These are phyloP conservation scores for Cladophialophora exuberans DNA, from an alignment of 2,329 filamentous ascomycete genomes.

Conservation along the genomic window DNA sequence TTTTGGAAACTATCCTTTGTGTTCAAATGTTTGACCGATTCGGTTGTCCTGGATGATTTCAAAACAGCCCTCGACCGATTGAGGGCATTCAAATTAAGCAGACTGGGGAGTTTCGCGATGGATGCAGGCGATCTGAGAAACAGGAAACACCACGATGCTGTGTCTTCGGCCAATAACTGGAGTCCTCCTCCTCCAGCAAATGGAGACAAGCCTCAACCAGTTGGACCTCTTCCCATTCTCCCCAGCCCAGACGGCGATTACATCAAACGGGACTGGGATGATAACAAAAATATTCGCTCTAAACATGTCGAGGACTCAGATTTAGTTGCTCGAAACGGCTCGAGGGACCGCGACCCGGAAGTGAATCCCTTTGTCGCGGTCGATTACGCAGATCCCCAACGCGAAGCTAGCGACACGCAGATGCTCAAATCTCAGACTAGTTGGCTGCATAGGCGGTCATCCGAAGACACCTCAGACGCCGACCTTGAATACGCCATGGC, in stretches of 20 bases:
- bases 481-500: slow-evolving; percentile 33
- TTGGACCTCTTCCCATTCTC: slow-evolving; percentile 17
- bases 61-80: slow-evolving; percentile 52
- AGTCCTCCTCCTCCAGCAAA: slow-evolving; percentile 22
- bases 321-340: slow-evolving; percentile 28
- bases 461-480: slow-evolving; percentile 28
- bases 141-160: slow-evolving; percentile 29
- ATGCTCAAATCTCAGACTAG: slow-evolving; percentile 22
- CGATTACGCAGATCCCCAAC: slow-evolving; percentile 29
- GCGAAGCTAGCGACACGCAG: slow-evolving; percentile 28
- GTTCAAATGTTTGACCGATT: slow-evolving; percentile 65
- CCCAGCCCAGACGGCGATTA: slow-evolving; percentile 27
- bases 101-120: slow-evolving; percentile 34
- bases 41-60: slow-evolving; percentile 64
- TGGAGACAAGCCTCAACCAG: slow-evolving; percentile 21
- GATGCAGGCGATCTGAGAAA: slow-evolving; percentile 26
- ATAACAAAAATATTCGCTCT: slow-evolving; percentile 20
- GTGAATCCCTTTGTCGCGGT: slow-evolving; percentile 29
- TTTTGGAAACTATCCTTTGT: slow-evolving; percentile 65
- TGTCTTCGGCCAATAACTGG: slow-evolving; percentile 29
- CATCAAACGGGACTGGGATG: slow-evolving; percentile 23
- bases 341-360: slow-evolving; percentile 32
- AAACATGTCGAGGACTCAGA: slow-evolving; percentile 24
- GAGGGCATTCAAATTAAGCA: slow-evolving; percentile 34
- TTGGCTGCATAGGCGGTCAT: slow-evolving; percentile 25